Evolutionary conservation across 148 eudicot genomes (phyloP).

Genomic region (Rhododendron simsii): DNA sequence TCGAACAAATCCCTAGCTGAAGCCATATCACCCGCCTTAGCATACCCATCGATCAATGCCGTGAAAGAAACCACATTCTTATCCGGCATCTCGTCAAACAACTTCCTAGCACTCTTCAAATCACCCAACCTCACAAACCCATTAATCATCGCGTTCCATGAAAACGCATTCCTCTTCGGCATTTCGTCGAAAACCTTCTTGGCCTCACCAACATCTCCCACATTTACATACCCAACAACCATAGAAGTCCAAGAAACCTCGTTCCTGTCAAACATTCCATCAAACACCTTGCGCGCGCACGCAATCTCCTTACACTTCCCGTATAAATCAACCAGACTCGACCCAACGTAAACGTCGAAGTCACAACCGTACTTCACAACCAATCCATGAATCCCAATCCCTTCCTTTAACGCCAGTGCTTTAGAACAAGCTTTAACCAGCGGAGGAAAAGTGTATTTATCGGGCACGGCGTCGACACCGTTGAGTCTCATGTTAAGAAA

Average conservation of each 20-base stretch:
- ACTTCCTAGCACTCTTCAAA: conserved; percentile 31
- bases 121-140: conserved; percentile 48
- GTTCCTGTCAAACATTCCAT: conserved; percentile 57
- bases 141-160: conserved; percentile 62
- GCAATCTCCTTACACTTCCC: conserved; percentile 47
- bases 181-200: conserved; percentile 51
- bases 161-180: conserved; percentile 39
- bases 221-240: conserved; percentile 42
- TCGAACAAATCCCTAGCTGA: conserved; percentile 57
- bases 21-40: conserved; percentile 57
- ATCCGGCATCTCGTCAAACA: conserved; percentile 63
- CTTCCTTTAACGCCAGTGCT: conserved; percentile 23
- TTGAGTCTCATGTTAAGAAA: conserved; percentile 27
- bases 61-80: conserved; percentile 51
- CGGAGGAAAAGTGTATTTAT: conserved; percentile 52
- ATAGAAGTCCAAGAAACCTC: conserved; percentile 72
- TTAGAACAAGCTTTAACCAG: conserved; percentile 46
- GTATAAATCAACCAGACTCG: conserved; percentile 70
- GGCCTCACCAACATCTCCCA: conserved; percentile 39
- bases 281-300: conserved; percentile 51
- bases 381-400: conserved; percentile 53
- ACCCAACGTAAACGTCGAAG: conserved; percentile 48
- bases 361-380: conserved; percentile 36
- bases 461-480: conserved; percentile 20
- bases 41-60: conserved; percentile 62